phyloP scores from a whole-genome alignment of 441 rosid genomes.

The Pelargonium australe region DNA sequence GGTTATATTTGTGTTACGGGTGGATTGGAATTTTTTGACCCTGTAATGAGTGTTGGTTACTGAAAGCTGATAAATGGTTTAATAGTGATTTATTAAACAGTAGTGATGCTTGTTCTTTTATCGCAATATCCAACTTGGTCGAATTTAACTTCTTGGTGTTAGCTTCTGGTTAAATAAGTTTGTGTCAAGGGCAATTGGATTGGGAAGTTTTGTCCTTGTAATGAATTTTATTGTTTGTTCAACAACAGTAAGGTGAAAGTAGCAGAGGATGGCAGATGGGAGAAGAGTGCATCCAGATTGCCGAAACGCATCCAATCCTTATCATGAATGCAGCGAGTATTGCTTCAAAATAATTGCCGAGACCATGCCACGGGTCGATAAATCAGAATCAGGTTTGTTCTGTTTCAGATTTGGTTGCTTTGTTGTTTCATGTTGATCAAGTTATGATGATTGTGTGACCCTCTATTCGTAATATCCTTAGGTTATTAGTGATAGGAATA shows the following conservation, averaged over 20 bases:
- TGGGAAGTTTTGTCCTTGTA: background rate
- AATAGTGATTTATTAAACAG: too few relatives aligned
- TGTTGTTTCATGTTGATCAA: background rate
- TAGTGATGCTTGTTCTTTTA: too few relatives aligned
- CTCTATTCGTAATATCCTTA: background rate
- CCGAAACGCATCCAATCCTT: conserved; percentile 15
- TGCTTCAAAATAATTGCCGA: conserved; percentile 45
- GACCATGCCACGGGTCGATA: conserved; percentile 36
- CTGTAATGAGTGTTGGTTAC: too few relatives aligned
- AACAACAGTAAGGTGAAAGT: background rate
- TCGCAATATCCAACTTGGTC: too few relatives aligned
- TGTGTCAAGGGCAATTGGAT: background rate
- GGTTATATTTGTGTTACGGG: too few relatives aligned
- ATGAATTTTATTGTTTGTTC: background rate
- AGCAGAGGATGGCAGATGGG: conserved; percentile 1
- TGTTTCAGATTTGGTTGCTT: background rate
- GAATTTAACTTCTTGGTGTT: too few relatives aligned
- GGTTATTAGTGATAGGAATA: background rate
- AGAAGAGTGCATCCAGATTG: conserved; percentile 8
- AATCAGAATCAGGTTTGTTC: conserved; percentile 26
- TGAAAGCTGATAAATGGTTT: too few relatives aligned
- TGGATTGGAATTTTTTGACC: too few relatives aligned
- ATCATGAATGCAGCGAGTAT: conserved; percentile 22
- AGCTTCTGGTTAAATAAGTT: too few relatives aligned
- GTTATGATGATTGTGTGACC: background rate